Evolutionary conservation across 2,329 filamentous ascomycete species (phyloP), one percentile per base, ranked within the genome.

Genomic region (Colletotrichum incanum): DNA sequence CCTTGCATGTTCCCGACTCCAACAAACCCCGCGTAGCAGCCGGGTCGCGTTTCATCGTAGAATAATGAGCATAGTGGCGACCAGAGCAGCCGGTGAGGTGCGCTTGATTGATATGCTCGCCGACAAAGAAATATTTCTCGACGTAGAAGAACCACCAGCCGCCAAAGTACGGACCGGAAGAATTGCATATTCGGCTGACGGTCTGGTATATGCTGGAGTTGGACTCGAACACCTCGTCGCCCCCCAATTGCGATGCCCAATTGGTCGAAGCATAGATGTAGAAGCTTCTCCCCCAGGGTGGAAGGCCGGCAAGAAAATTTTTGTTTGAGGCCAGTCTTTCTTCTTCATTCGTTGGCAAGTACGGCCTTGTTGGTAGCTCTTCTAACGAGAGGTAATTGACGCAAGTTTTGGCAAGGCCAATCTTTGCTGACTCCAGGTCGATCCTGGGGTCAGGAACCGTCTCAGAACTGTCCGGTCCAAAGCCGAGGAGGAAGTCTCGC

Each of bases 371-470:
- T 9, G 69, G 69, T 4, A 61, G 55, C 8, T 59, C 69, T 5
- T 65, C n/a, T n/a, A 72, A 28, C 16, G 63, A 50, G 1, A 72
- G 52, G n/a, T 64, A 64, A 14, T 9, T n/a, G n/a, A 68, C 20
- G 2, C 59, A 65, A 2, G 59, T 26, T 20, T 4, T 14, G 1
- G 65, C 54, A 18, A 72, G 11, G 2, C 16, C 1, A 14, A 18
- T 14, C 14, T 69, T 31, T n/a, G 59, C 50, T 7, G 37, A 6
- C 0, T 39, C 18, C 3, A 61, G n/a, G 1, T 28, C 6, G n/a
- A 69, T 43, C 12, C 16, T 43, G 16, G 56, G 16, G 8, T 0
- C 23, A 28, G 50, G 31, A 3, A 20, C 5, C 18, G 26, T 37
- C 14, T 26, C 26, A 3, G 8, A 8, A 1, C 18, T 18, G 2